Percentiles rank a stretch among this genome's conserved stretches.
Evolutionary conservation across 1,284 basidiomycete species (phyloP).

Genomic region (Trichosporon sp.): DNA sequence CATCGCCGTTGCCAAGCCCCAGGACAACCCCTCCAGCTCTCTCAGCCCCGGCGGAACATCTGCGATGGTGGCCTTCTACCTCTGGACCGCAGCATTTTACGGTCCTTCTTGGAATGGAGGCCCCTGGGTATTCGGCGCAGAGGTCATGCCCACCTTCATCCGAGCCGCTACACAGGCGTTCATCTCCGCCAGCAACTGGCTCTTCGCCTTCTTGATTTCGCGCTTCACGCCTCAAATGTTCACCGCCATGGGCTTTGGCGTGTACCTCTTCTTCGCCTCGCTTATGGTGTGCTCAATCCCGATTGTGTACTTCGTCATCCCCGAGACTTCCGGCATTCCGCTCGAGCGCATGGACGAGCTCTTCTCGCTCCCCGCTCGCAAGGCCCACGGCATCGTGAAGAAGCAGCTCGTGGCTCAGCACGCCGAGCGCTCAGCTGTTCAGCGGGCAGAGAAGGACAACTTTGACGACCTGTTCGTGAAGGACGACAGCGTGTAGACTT

Average conservation of each 20-base stretch:
- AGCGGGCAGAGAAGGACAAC: background rate
- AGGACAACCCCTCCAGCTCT: constrained; percentile 17
- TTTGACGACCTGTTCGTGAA: background rate
- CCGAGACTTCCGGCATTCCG: constrained; percentile 17
- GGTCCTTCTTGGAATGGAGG: constrained; percentile 36
- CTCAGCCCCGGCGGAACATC: constrained; percentile 32
- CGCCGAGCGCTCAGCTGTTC: background rate
- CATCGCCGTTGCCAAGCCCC: constrained; percentile 32
- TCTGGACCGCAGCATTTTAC: constrained; percentile 42
- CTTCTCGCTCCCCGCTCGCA: constrained; percentile 18
- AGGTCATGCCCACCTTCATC: constrained; percentile 44
- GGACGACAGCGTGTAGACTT: background rate
- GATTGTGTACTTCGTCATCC: constrained; percentile 25
- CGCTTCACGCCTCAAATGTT: constrained; percentile 38
- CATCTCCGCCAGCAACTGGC: constrained; percentile 47
- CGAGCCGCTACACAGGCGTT: constrained; percentile 42
- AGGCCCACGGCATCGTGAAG: constrained; percentile 15
- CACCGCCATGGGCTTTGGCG: constrained; percentile 33
- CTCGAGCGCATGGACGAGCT: constrained; percentile 26
- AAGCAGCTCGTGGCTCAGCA: constrained; percentile 5
- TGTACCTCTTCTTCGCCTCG: constrained; percentile 46
- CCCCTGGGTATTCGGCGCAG: constrained; percentile 46
- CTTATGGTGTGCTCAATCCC: constrained; percentile 38
- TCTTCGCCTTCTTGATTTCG: constrained; percentile 37
- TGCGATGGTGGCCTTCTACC: constrained; percentile 43